Percentiles rank a stretch among this genome's conserved stretches.
Conservation (phyloP, 1,284 basidiomycete species). For the Marasmius tenuissimus region DNA sequence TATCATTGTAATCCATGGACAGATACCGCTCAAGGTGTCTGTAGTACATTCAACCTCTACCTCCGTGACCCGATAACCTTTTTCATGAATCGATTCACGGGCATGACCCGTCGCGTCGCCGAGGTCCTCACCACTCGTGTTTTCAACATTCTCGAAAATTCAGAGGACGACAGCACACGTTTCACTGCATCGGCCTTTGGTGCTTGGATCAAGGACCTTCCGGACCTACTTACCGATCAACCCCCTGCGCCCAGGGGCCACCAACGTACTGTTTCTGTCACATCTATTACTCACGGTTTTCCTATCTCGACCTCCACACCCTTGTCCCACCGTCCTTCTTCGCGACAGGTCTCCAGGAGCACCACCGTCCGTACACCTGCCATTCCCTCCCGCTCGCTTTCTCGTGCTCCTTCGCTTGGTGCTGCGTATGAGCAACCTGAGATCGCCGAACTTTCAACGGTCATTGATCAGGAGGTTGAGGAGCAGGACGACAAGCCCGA, state of each 20-base stretch:
- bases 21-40: slow-evolving; percentile 79
- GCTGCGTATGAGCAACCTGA: slow-evolving; percentile 52
- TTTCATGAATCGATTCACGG: slow-evolving; percentile 88
- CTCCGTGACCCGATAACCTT: slow-evolving; percentile 80
- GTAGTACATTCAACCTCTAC: slow-evolving; percentile 85
- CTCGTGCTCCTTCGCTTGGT: slow-evolving; percentile 58
- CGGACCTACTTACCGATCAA: slow-evolving; percentile 60
- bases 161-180: slow-evolving; percentile 56
- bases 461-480: slow-evolving; percentile 53
- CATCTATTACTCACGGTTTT: slow-evolving; percentile 60
- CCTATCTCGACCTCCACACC: slow-evolving; percentile 61
- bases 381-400: slow-evolving; percentile 53
- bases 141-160: slow-evolving; percentile 78
- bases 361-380: slow-evolving; percentile 46
- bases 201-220: slow-evolving; percentile 81
- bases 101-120: slow-evolving; percentile 88
- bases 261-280: slow-evolving; percentile 52
- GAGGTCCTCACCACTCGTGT: slow-evolving; percentile 84
- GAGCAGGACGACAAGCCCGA: slow-evolving; percentile 40
- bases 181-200: slow-evolving; percentile 86
- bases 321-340: slow-evolving; percentile 66
- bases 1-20: slow-evolving; percentile 99
- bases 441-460: slow-evolving; percentile 43
- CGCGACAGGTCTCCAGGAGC: slow-evolving; percentile 51
- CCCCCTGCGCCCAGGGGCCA: slow-evolving; percentile 34